Percentiles rank a stretch among this genome's conserved stretches.
These are phyloP conservation scores for Suaeda aralocaspica DNA, from an alignment of 148 eudicot genomes.

Conservation along the genomic window DNA sequence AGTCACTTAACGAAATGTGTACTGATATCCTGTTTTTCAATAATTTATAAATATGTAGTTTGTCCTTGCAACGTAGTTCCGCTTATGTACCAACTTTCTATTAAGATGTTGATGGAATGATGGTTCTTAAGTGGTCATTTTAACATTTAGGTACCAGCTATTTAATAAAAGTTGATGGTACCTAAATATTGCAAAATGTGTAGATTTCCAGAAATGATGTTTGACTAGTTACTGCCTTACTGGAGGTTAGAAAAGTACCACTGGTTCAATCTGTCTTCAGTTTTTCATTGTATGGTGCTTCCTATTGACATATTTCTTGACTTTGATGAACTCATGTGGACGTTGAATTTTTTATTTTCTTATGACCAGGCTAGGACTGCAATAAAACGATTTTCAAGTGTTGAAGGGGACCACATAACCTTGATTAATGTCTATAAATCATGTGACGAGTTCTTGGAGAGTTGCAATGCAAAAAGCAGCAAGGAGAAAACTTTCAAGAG, in stretches of 20 bases:
- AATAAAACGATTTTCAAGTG: constrained; percentile 64
- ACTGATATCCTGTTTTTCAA: too few relatives aligned
- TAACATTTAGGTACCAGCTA: too few relatives aligned
- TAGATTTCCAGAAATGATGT: not conserved
- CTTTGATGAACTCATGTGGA: not conserved
- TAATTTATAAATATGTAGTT: too few relatives aligned
- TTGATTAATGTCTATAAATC: constrained; percentile 67
- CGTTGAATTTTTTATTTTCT: constrained; percentile 2
- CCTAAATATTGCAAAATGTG: not conserved
- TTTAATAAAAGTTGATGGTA: too few relatives aligned
- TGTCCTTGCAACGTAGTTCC: too few relatives aligned
- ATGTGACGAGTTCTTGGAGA: constrained; percentile 63
- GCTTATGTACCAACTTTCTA: too few relatives aligned
- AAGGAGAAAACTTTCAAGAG: constrained; percentile 63
- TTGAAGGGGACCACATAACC: constrained; percentile 88
- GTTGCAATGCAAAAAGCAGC: constrained; percentile 39
- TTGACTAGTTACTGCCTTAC: not conserved
- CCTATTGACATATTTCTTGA: not conserved
- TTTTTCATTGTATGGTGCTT: not conserved
- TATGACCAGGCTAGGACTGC: constrained; percentile 59
- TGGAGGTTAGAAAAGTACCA: not conserved
- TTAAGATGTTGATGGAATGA: too few relatives aligned
- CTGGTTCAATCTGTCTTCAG: not conserved
- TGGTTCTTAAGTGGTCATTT: too few relatives aligned
- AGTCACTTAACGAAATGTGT: not conserved